A percentile compares a stretch with the other conserved stretches of the same genome.
phyloP scores from a whole-genome alignment of 129 eudicot genomes.

The Chrysanthemum seticuspe region DNA sequence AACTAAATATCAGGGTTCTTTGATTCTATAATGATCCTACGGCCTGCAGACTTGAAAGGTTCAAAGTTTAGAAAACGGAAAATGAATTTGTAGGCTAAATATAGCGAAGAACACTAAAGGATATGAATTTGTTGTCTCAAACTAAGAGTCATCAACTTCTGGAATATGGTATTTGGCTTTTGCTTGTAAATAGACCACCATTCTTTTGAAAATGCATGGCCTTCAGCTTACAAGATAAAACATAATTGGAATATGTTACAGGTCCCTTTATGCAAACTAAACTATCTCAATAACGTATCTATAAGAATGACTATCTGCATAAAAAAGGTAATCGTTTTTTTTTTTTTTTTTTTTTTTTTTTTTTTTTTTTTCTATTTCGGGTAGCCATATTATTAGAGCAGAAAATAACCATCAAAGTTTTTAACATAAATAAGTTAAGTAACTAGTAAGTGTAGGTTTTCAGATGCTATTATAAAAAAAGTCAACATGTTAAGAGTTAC shows the following conservation, averaged over 20 bases:
- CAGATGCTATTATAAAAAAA: background rate
- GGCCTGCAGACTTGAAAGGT: conserved; percentile 24
- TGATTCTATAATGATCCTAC: conserved; percentile 10
- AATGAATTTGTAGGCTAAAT: conserved; percentile 2
- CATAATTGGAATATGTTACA: background rate
- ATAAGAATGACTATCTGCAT: background rate
- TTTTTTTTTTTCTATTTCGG: too few species aligned
- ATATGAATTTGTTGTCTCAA: conserved; percentile 1
- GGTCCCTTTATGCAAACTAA: background rate
- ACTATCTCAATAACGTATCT: background rate
- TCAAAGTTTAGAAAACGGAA: background rate
- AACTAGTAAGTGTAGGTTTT: background rate
- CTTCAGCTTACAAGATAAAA: background rate
- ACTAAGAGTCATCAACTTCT: background rate
- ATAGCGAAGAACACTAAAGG: conserved; percentile 16
- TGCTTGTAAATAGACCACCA: background rate
- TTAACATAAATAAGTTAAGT: background rate
- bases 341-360: too few species aligned
- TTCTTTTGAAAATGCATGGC: background rate
- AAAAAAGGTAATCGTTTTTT: too few species aligned
- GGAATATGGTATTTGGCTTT: conserved; percentile 17
- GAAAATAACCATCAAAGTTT: too few species aligned
- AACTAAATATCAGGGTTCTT: background rate
- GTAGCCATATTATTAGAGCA: too few species aligned
- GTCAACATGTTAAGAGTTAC: background rate